Evolutionary conservation across 1,139 yeast genomes (phyloP), one percentile per base, ranked within the genome.

Genomic region (Tardiomyces depauwii): DNA sequence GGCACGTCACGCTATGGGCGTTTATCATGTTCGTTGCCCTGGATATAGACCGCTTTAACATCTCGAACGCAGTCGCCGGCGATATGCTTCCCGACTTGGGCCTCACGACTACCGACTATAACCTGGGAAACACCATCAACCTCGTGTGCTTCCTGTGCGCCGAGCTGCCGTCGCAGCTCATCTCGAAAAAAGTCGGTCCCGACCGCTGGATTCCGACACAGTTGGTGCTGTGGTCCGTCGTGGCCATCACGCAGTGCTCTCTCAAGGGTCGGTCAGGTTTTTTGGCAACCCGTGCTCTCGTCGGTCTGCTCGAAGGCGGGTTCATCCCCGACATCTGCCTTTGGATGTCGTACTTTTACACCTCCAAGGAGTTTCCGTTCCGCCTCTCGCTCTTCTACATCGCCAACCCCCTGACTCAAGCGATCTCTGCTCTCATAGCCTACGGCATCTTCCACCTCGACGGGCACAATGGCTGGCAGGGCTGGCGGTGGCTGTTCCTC

Each of bases 401-500:
- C 21, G 45, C 47, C 18, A 45, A 42, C 39, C 45, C 49, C 2
- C 39, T 45, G 18, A 42, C 46, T 27, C 43, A 40, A 19, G 45
- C 46, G 2, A 21, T 47, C 2, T 36, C 45, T 2, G n/a, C 54
- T 52, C 77, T 85, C 45, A 72, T 84, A 48, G 83, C 84, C 25
- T 76, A 72, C 45, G 80, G 78, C 48, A 73, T 78, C 42, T 64
- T 72, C 56, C 76, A 71, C 49, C 61, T 78, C 49, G 66, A 72
- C 50, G 78, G 78, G 9, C 61, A 53, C 7, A 70, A 68, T 44
- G 79, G 79, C n/a, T 54, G 67, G 55, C 62, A 51, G 41, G 78
- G 80, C 28, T 78, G 82, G 82, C 67, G 76, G 53, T 78, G 79
- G 78, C 64, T 79, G 30, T 79, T 79, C 52, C 57, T 78, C 43